Conservation (phyloP, 202 grass and related monocot species). For the Setaria viridis region DNA sequence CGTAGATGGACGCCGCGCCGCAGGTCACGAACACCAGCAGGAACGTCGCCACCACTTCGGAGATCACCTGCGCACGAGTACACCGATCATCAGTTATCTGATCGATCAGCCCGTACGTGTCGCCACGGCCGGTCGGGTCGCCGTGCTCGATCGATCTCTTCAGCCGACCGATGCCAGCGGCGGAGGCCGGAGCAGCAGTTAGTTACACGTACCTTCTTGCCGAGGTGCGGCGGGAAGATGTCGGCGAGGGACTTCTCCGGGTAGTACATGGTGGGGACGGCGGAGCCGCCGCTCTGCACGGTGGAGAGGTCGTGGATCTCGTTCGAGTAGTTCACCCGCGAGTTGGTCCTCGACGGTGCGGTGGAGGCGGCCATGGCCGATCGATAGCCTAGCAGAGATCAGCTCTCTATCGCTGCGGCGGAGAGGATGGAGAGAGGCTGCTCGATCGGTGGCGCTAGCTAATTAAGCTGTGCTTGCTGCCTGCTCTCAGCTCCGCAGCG, state of each 20-base stretch:
- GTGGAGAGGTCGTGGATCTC: slow-evolving; percentile 88
- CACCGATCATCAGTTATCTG: too few relatives aligned
- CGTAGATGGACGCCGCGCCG: slow-evolving; percentile 72
- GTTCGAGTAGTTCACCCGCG: slow-evolving; percentile 79
- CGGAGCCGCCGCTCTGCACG: slow-evolving; percentile 52
- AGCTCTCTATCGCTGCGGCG: too few relatives aligned
- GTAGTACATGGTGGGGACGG: slow-evolving; percentile 48
- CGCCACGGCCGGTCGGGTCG: too few relatives aligned
- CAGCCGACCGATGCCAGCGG: too few relatives aligned
- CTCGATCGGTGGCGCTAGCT: background rate
- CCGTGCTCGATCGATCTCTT: too few relatives aligned
- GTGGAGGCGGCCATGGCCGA: slow-evolving; percentile 49
- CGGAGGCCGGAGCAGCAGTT: too few relatives aligned
- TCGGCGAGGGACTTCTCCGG: slow-evolving; percentile 53
- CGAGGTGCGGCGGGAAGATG: slow-evolving; percentile 72
- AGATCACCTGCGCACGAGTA: slow-evolving; percentile 57
- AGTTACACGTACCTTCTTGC: slow-evolving; percentile 54
- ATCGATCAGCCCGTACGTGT: too few relatives aligned
- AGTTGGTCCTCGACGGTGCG: slow-evolving; percentile 55
- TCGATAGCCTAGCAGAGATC: background rate
- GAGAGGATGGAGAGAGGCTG: background rate
- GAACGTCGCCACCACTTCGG: slow-evolving; percentile 80
- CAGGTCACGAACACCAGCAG: slow-evolving; percentile 80
- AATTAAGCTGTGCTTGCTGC: background rate
- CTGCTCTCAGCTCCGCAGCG: slow-evolving; percentile 38